Evolutionary conservation across 352 stramenopile species (phyloP).

Genomic region (Globisporangium parvum): DNA sequence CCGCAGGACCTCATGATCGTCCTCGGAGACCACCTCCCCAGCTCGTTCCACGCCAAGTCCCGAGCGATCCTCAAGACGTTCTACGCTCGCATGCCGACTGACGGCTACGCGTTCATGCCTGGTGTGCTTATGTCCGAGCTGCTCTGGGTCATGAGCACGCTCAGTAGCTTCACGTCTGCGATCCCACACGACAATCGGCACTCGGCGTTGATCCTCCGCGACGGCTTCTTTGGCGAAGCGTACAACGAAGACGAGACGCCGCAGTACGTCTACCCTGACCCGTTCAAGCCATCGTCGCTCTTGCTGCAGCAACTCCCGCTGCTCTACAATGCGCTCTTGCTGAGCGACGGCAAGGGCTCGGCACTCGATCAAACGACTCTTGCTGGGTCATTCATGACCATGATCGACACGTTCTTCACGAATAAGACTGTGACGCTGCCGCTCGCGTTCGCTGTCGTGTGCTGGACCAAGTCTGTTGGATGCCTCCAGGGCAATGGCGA

Average conservation of each 20-base stretch:
- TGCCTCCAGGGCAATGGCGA: slow-evolving; percentile 20
- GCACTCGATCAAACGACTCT: slow-evolving; percentile 1
- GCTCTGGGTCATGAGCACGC: slow-evolving; percentile 10
- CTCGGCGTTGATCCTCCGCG: too few relatives aligned
- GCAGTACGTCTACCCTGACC: slow-evolving; percentile 17
- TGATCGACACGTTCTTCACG: slow-evolving; percentile 23
- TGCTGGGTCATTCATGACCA: slow-evolving; percentile 1
- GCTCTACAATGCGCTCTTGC: slow-evolving; percentile 12
- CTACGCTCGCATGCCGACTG: slow-evolving; percentile 8
- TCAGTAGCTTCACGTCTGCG: slow-evolving; percentile 18
- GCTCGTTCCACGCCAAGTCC: too few relatives aligned
- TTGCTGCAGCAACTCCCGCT: slow-evolving; percentile 19
- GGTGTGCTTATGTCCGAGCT: slow-evolving; percentile 19
- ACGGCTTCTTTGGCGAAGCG: too few relatives aligned
- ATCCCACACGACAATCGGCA: too few relatives aligned
- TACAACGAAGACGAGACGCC: too few relatives aligned
- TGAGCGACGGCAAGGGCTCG: slow-evolving; percentile 6
- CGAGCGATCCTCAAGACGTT: too few relatives aligned
- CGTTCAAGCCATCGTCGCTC: slow-evolving; percentile 10
- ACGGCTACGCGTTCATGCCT: slow-evolving; percentile 15
- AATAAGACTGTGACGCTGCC: slow-evolving; percentile 17
- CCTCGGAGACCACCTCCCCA: too few relatives aligned
- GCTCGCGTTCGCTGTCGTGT: slow-evolving; percentile 23
- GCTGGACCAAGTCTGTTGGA: slow-evolving; percentile 25
- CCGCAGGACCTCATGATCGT: too few relatives aligned